Evolutionary conservation across 768 basidiomycete species (phyloP), one percentile per base, ranked within the genome.

Genomic region (Boletales sp.): DNA sequence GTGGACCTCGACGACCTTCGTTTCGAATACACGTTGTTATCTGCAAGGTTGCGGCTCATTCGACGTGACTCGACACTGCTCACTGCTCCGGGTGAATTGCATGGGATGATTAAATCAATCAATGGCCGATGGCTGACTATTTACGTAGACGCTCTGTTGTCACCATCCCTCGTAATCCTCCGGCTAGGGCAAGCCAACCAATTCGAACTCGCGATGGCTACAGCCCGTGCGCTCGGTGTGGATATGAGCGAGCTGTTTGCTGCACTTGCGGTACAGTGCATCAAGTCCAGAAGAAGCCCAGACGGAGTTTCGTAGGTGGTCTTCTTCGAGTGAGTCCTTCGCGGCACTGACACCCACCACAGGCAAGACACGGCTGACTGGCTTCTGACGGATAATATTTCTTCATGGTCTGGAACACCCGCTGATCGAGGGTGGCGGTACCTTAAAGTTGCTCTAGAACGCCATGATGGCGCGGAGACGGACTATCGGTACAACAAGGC

Each of bases 231-330:
- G 40, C 78, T 96, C 37, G 75, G 81, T 32, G 82, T 92, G 37
- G 91, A 96, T 65, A 90, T 97, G 87, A 82, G 84, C 4, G 87
- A 91, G 54, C 60, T 95, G 11, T 95, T 98, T 62, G 79, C 80
- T 37, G 76, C 81, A 54, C 70, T 98, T 54, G 83, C 92, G 0
- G 74, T 72, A 34, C 84, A 90, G 62, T 96, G 94, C 66, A 68
- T 94, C 41, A 81, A 85, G 50, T 71, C 96, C 38, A 79, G 86
- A 51, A 79, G 75, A 58, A 79, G 80, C 51, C 76, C 81, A 6
- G 80, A 85, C 57, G 67, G 75, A 8, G 70, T 80, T 46, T 62
- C 83, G 88, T 88, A 66, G 59, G 79, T 69, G 37, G 35, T 47
- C 50, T 34, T 34, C 44, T 9, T 43, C n/a, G 8, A 47, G 15